phyloP scores from a whole-genome alignment of 257 asterid genomes.

The Asclepias syriaca region DNA sequence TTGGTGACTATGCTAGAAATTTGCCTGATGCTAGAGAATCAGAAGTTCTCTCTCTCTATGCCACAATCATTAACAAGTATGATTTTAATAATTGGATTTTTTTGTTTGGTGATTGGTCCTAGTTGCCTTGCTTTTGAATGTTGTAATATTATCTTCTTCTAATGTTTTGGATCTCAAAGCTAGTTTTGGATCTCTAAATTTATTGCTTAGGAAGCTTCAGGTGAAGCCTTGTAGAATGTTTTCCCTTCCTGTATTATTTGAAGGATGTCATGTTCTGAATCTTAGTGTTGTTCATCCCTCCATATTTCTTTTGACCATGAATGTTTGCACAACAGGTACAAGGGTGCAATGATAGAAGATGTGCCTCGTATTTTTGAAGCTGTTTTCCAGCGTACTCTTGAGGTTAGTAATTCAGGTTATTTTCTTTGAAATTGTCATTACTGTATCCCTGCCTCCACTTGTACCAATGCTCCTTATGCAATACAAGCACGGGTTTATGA shows the following conservation, averaged over 20 bases:
- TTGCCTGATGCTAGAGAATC: conserved; percentile 99
- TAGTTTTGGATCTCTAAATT: neutral
- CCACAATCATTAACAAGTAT: conserved; percentile 95
- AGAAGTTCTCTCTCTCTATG: conserved; percentile 95
- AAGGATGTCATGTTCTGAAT: neutral
- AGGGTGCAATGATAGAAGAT: conserved; percentile 86
- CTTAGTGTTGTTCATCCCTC: neutral
- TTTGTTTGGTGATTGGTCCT: conserved; percentile 4
- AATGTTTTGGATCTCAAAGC: neutral
- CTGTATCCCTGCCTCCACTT: neutral
- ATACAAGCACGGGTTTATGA: neutral
- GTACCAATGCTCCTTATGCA: neutral
- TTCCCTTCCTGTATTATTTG: neutral
- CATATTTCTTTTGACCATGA: neutral
- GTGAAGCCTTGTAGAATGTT: neutral
- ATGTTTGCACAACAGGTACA: conserved; percentile 45
- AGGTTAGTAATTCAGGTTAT: conserved; percentile 41
- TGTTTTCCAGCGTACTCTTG: conserved; percentile 93
- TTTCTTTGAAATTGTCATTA: neutral
- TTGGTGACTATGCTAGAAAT: conserved; percentile 92
- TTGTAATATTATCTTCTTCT: neutral
- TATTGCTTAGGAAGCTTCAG: no score
- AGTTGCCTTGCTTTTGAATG: neutral
- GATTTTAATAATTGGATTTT: neutral
- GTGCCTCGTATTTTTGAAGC: conserved; percentile 97